These are phyloP conservation scores for Bipolaris victoriae DNA, from an alignment of 2,329 filamentous ascomycete genomes.

Conservation along the genomic window DNA sequence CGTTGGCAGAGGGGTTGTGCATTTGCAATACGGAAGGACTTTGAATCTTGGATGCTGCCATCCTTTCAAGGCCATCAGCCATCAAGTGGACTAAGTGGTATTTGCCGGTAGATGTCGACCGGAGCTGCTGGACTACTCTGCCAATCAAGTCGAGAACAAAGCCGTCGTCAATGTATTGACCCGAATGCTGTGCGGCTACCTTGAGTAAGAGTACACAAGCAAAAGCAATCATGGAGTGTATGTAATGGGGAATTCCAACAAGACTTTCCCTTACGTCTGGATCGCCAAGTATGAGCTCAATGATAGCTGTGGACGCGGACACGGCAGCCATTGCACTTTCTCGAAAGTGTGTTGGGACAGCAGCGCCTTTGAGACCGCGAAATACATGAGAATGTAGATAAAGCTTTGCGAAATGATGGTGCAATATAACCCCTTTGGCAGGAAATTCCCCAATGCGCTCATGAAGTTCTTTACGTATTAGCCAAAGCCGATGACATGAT, in stretches of 20 bases:
- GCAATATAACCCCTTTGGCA: slow-evolving; percentile 58
- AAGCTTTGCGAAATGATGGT: slow-evolving; percentile 61
- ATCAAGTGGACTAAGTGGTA: slow-evolving; percentile 57
- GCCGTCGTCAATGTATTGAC: slow-evolving; percentile 48
- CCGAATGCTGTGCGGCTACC: slow-evolving; percentile 53
- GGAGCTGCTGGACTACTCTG: slow-evolving; percentile 51
- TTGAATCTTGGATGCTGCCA: slow-evolving; percentile 27
- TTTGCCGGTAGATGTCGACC: slow-evolving; percentile 51
- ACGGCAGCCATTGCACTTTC: slow-evolving; percentile 57
- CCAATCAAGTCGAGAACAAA: slow-evolving; percentile 50
- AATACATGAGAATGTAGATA: slow-evolving; percentile 59
- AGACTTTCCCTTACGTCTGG: slow-evolving; percentile 51
- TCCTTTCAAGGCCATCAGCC: slow-evolving; percentile 55
- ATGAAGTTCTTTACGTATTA: slow-evolving; percentile 46
- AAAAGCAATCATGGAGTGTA: slow-evolving; percentile 61
- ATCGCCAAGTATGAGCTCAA: slow-evolving; percentile 55
- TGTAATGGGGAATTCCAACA: slow-evolving; percentile 58
- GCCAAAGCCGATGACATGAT: not conserved
- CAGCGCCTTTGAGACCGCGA: slow-evolving; percentile 55
- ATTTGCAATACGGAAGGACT: not conserved
- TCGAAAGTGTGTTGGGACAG: slow-evolving; percentile 57
- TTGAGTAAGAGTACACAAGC: slow-evolving; percentile 61
- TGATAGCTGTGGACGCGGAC: slow-evolving; percentile 54
- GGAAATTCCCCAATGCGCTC: slow-evolving; percentile 57
- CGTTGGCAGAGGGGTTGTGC: not conserved